phyloP scores from a whole-genome alignment of 768 basidiomycete genomes.

The Russula olivacea region DNA sequence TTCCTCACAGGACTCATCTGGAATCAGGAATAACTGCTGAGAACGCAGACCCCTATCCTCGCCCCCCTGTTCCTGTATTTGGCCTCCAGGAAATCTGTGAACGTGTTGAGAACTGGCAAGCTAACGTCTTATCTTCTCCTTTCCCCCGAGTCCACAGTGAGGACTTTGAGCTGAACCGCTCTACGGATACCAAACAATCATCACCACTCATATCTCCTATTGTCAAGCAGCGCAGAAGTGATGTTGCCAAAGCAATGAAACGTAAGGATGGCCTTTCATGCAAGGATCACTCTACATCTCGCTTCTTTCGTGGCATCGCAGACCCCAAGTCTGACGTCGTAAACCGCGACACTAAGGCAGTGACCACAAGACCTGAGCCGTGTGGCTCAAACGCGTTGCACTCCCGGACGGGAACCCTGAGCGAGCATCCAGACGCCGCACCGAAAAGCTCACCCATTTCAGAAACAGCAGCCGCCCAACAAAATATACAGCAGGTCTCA shows the following conservation, averaged over 20 bases:
- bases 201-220: conserved; percentile 8
- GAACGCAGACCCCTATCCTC: conserved; percentile 12
- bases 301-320: background rate
- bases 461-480: background rate
- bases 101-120: conserved; percentile 18
- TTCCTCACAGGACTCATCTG: conserved; percentile 1
- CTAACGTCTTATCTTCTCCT: conserved; percentile 6
- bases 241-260: conserved; percentile 9
- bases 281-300: conserved; percentile 10
- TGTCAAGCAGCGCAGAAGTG: conserved; percentile 3
- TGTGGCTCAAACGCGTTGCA: background rate
- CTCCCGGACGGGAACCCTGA: background rate
- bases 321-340: background rate
- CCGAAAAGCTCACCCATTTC: background rate
- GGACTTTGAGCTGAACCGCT: background rate
- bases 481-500: conserved; percentile 13
- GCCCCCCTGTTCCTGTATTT: conserved; percentile 1
- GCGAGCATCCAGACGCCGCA: background rate
- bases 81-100: conserved; percentile 9
- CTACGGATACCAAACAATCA: background rate
- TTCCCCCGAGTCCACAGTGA: background rate
- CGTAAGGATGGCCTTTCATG: background rate
- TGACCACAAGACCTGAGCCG: background rate
- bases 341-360: background rate
- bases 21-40: conserved; percentile 2